Base-by-base conservation (phyloP, 768 basidiomycete species). In the Lactifluus pinguis region DNA sequence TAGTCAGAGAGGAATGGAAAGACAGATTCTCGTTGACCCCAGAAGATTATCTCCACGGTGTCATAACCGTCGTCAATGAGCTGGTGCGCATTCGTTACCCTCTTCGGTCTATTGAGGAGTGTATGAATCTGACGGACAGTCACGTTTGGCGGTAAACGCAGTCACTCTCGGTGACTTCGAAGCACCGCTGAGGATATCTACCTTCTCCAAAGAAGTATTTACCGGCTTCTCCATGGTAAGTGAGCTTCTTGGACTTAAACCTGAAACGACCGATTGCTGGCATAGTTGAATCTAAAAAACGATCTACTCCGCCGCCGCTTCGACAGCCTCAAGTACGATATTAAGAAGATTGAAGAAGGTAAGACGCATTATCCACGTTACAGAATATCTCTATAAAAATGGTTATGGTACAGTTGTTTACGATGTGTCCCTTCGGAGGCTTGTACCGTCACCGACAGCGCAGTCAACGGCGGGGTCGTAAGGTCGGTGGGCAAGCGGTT, bases 291-390 rank as follows among this genome's bases (percentile, higher is more conserved):
- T 67, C 75, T 92, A 19, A 92, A 92, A 69, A 92, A 92, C 59
- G 90, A 92, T 67, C 68, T 76, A 0, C 74, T 92, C 17, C 83
- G 89, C 4, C 80, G 87, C 61, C 75, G 89, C 55, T 92, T 87
- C 68, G 89, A 92, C 68, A 83, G 86, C 64, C 75, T 92, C 38
- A 92, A 92, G 68, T 92, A 92, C 64, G 90, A 91, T 69, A 80
- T 92, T 63, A 91, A 91, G 71, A 91, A 90, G 68, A 87, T 92
- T 17, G 89, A 92, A 74, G 90, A 92, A 84, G 89, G 90, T 82
- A 58, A 51, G 76, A 34, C 32, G 29, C 51, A 48, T 39, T 52
- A 11, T 17, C n/a, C 32, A 6, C 17, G 10, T 49, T 49, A 14
- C 34, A 42, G 5, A 25, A 45, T 45, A 41, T n/a, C 21, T 48